These are phyloP conservation scores for Conticribra weissflogii DNA, from an alignment of 108 stramenopile genomes.

Conservation along the genomic window DNA sequence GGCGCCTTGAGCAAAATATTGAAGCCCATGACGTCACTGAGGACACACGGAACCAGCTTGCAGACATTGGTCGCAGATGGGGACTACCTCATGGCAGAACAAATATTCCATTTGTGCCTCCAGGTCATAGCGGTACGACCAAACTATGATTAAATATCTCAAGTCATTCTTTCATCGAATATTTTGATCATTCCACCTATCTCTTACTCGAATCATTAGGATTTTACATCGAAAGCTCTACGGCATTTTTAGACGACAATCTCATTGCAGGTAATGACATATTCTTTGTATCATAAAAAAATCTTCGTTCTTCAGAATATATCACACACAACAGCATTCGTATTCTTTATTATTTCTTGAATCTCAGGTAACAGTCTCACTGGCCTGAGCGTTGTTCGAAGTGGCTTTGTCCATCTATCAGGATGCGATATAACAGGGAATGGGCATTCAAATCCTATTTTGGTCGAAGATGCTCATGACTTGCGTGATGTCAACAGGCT, in stretches of 20 bases:
- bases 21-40: no score
- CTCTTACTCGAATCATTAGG: constrained; percentile 2
- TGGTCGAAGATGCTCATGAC: constrained; percentile 39
- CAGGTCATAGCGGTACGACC: no score
- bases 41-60: no score
- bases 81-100: no score
- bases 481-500: constrained; percentile 5
- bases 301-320: no score
- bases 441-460: constrained; percentile 9
- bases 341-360: no score
- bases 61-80: no score
- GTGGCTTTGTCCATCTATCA: constrained; percentile 31
- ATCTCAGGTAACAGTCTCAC: constrained; percentile 37
- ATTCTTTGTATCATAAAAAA: no score
- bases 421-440: constrained; percentile 30
- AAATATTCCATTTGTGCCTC: constrained; percentile 45
- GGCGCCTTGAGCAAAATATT: not conserved
- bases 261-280: constrained; percentile 39
- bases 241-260: constrained; percentile 32
- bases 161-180: not conserved
- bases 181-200: not conserved
- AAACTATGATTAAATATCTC: no score
- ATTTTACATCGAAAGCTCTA: constrained; percentile 44
- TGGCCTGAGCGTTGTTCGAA: constrained; percentile 30
- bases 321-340: no score